Evolutionary conservation across 352 stramenopile species (phyloP).

Genomic region (Elongisporangium anandrum): DNA sequence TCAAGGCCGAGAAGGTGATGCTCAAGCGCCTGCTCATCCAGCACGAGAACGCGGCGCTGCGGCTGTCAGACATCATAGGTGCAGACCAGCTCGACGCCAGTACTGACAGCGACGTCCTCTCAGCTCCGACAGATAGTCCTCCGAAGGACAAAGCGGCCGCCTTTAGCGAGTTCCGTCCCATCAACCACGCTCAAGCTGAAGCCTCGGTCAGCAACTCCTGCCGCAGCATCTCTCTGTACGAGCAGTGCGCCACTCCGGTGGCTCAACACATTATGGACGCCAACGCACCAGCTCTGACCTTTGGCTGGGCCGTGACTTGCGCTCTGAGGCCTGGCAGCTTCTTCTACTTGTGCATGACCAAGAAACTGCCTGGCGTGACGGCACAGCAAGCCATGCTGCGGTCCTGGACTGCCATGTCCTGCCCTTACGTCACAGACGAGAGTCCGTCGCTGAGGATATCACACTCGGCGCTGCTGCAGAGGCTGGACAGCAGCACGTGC

Average conservation of each 20-base stretch:
- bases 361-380: conserved; percentile 35
- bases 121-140: not conserved
- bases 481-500: conserved; percentile 46
- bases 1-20: conserved; percentile 64
- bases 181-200: conserved; percentile 49
- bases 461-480: conserved; percentile 36
- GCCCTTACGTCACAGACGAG: not conserved
- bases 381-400: conserved; percentile 36
- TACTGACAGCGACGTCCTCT: conserved; percentile 5
- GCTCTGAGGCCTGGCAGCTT: conserved; percentile 29
- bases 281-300: conserved; percentile 19
- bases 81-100: conserved; percentile 32
- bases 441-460: not conserved
- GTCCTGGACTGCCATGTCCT: conserved; percentile 22
- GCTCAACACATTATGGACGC: conserved; percentile 2
- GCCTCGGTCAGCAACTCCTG: conserved; percentile 50
- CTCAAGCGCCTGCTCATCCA: conserved; percentile 46
- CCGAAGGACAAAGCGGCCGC: conserved; percentile 5
- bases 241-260: conserved; percentile 32
- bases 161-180: conserved; percentile 36
- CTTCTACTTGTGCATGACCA: conserved; percentile 47
- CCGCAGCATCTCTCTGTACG: conserved; percentile 45
- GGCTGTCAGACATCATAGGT: conserved; percentile 44
- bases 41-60: conserved; percentile 35
- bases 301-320: conserved; percentile 44